Evolutionary conservation across 2,329 filamentous ascomycete genomes (phyloP), one percentile per base, ranked within the genome.

Genomic region (Lasiodiplodia sp.): DNA sequence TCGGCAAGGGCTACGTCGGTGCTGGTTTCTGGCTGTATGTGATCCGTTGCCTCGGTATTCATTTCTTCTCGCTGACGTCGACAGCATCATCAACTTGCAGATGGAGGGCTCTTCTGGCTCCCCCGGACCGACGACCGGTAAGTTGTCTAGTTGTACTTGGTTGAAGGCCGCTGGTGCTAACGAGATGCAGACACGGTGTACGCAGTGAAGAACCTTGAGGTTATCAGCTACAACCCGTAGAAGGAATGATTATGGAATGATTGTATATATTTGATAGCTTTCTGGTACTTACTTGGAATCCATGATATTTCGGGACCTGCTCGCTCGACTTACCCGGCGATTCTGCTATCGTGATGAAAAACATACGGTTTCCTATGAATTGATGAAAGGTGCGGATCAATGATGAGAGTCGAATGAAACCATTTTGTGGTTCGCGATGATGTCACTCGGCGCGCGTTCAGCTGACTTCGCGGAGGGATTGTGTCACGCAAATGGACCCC

Each of bases 1-100:
- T 82, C 52, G 87, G 85, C 0, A 80, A 77, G 18, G 82, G 79
- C 0, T 87, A 83, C 73, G 79, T 86, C 6, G 85, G 84, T 3
- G 74, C 74, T 68, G 71, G 71, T 23, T 64, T 78, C 40, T 78
- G 73, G 68, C 68, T 78, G 73, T 74, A 55, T 72, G 73, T 58
- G 25, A 21, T 66, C 3, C 28, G 1, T 28, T 18, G 11, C 5
- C 53, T 21, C 4, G 8, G 12, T 1, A 31, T 7, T 7, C 12
- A 28, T 7, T 28, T 31, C 11, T 47, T n/a, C 18, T 12, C 14
- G 0, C 40, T 25, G 40, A 56, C 23, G n/a, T 21, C 11, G 12
- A 14, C 38, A 75, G 73, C 14, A 72, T 78, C 14, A 76, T 78
- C 58, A 75, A 78, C 69, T 57, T 77, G 34, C 76, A 78, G 71